Conservation (phyloP, 345 rosid genomes). For the Sonneratia caseolaris region DNA sequence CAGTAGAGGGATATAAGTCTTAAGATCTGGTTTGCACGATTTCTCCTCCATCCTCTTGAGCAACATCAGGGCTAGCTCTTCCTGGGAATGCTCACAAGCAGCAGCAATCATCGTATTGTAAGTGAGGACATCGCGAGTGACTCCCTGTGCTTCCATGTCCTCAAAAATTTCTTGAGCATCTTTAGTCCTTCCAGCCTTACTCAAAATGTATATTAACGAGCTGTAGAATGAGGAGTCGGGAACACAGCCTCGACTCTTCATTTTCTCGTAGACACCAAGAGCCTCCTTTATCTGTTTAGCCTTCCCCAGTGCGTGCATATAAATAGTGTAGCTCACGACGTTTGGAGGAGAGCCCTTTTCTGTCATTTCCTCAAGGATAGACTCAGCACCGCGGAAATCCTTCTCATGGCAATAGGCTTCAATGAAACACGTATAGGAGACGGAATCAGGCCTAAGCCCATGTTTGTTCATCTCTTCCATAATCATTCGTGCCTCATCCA, state of each 20-base stretch:
- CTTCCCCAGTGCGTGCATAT: conserved; percentile 69
- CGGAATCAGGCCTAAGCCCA: conserved; percentile 42
- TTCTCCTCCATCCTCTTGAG: conserved; percentile 58
- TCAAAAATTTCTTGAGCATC: conserved; percentile 59
- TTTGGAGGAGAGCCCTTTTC: conserved; percentile 51
- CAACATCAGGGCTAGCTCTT: conserved; percentile 51
- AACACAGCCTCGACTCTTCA: conserved; percentile 54
- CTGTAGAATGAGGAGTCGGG: conserved; percentile 59
- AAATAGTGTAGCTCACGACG: conserved; percentile 47
- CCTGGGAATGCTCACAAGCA: conserved; percentile 43
- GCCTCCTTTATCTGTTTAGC: conserved; percentile 55
- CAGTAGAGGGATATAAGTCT: conserved; percentile 53
- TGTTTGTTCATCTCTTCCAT: conserved; percentile 50
- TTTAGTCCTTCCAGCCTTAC: conserved; percentile 57
- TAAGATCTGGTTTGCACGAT: conserved; percentile 45
- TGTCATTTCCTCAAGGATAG: conserved; percentile 54
- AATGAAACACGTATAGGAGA: conserved; percentile 61
- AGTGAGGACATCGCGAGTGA: conserved; percentile 34
- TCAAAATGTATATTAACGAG: conserved; percentile 51
- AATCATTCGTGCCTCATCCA: conserved; percentile 39
- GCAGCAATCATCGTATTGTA: conserved; percentile 55
- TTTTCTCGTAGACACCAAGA: conserved; percentile 54
- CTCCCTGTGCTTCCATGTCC: conserved; percentile 68
- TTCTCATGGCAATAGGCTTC: conserved; percentile 53
- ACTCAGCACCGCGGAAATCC: conserved; percentile 60